Evolutionary conservation across 1,139 yeast species (phyloP), one percentile per base, ranked within the genome.

Genomic region (Nakaseomyces nivariensis): DNA sequence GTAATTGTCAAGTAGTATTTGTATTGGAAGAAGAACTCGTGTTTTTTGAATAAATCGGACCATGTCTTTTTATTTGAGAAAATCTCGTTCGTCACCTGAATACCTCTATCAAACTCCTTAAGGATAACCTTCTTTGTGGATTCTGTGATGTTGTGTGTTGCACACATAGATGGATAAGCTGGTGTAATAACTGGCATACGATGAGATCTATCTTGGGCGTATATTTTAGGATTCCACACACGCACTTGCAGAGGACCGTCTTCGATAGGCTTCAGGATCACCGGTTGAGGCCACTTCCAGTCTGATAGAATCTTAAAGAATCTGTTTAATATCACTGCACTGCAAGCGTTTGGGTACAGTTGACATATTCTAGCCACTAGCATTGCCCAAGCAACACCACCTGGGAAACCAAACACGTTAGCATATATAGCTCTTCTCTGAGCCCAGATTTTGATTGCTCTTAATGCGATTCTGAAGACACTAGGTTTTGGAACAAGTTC

Each of bases 311-410:
- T 89, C 55, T 82, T 78, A 69, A 92, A 94, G 64, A 92, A 92
- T 63, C 89, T 87, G 52, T 85, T 82, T 11, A 92, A 83, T 50
- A 92, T 83, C 1, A 87, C 89, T 0, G 97, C 90, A 55, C 96
- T 84, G 8, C 89, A 95, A 0, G 97, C 96, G 67, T 90, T 90
- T 1, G 99, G 99, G 63, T 90, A 94, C 43, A 92, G 70, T 64
- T 92, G 99, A 66, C 98, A 92, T 34, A 92, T 89, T 60, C 98
- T 77, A 0, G 98, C 98, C 6, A 89, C 97, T 45, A 92, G 69
- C 97, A 92, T 92, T 1, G 98, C 99, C 98, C 98, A 92, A 0
- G 98, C 98, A 36, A 92, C 98, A 67, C 99, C 99, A 59, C 99
- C 99, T 0, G 98, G 98, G 68, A 92, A 92, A 0, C 98, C 98